These are phyloP conservation scores for Heliamphora pulchella DNA, from an alignment of 179 eudicot species.

Conservation along the genomic window DNA sequence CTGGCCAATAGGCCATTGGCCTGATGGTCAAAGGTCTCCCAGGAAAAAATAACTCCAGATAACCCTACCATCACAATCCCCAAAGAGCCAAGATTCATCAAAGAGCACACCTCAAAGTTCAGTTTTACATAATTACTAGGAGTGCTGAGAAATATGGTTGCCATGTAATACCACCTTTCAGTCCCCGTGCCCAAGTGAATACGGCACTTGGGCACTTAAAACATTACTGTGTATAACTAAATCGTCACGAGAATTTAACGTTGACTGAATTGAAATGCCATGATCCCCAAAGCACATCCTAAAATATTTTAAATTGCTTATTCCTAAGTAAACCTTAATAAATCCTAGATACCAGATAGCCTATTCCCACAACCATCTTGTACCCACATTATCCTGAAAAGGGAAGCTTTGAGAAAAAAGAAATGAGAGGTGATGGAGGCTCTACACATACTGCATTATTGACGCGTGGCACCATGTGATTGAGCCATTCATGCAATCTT, in stretches of 20 bases:
- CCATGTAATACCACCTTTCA: neutral
- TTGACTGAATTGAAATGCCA: neutral
- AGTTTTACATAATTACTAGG: neutral
- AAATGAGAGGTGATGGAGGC: neutral
- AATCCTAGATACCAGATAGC: neutral
- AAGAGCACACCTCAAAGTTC: neutral
- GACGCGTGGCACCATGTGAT: too few species aligned
- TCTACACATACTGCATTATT: neutral
- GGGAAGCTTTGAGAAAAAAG: neutral
- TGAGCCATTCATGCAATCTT: too few species aligned
- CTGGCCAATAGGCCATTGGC: too few species aligned
- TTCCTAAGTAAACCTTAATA: neutral
- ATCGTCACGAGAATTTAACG: neutral
- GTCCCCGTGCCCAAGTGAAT: neutral
- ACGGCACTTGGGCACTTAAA: neutral
- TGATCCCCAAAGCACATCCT: neutral
- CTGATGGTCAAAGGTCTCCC: too few species aligned
- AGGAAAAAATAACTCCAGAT: too few species aligned
- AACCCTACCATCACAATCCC: too few species aligned
- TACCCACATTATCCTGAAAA: neutral
- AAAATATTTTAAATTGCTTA: neutral
- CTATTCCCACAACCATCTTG: neutral
- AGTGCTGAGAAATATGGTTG: neutral
- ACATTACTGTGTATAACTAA: neutral
- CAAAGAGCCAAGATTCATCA: neutral